Evolutionary conservation across 345 rosid genomes (phyloP), one percentile per base, ranked within the genome.

Genomic region (Limnanthes douglasii): DNA sequence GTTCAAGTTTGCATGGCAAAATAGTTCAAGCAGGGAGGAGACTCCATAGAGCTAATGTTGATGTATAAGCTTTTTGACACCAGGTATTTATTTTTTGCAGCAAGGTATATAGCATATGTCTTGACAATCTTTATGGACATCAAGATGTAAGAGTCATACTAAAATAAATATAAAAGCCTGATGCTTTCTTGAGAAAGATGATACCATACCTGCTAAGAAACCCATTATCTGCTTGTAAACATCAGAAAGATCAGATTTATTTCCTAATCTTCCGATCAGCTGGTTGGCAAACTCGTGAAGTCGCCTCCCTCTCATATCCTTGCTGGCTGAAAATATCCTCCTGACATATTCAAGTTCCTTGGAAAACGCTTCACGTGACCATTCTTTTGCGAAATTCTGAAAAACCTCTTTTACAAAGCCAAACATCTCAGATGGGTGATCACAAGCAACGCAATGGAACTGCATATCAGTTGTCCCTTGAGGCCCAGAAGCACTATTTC

Each of bases 371-470:
- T 84, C 82, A 35, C 51, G 43, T 6, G 65, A 56, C 98, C 98
- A 90, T 39, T 68, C 81, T 56, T 65, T 66, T 3, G 88, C 86
- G 48, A 77, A 90, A 58, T 68, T 66, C 21, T 50, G 79, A 51
- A 84, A 90, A 41, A 90, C 98, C 55, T 80, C 98, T 58, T 90
- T 90, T 42, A 90, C 96, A 59, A 84, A 90, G 11, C 98, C 98
- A 66, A 90, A 80, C 96, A 90, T 80, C 66, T 90, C 98, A 12
- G 98, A 90, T 22, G 96, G 95, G 58, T 83, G 94, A 61, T 69
- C 69, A 61, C 98, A 90, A 5, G 98, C 96, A 19, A 80, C 73
- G 21, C 98, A 90, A 45, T 76, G 79, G 48, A 84, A 84, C 59
- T 84, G 98, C 85, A 77, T 75, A 69, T 84, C 96, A 1, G 75